Evolutionary conservation across 139 green algal species (phyloP), one percentile per base, ranked within the genome.

Genomic region (Klebsormidium nitens): DNA sequence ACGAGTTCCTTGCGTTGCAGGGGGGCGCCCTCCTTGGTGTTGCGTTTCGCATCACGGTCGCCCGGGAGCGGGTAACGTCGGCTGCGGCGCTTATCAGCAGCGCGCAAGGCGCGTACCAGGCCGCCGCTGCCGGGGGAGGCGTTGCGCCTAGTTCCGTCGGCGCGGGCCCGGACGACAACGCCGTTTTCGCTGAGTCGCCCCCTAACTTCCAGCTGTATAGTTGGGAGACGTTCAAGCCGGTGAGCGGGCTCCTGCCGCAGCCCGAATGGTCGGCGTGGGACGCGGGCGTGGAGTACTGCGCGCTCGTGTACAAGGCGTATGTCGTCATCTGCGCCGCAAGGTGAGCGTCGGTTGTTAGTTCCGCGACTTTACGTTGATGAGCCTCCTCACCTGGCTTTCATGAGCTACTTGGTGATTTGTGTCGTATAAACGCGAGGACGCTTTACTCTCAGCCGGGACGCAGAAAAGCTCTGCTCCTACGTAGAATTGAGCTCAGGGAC

Each of bases 201-300:
- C 14, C 14, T 64, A 64, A 64, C 19, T 64, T 64, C 56, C 62
- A 26, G 29, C 62, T 69, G 28, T 64, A 2, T 38, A 73, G 60
- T 28, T 76, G 69, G 69, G 69, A 76, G 8, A 76, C 40, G 1
- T 72, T 73, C 56, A 73, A 77, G 40, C 49, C 52, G 1, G 70
- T 74, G 19, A 50, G 62, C 31, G 31, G 60, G 11, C 29, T 71
- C 17, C 34, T 77, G 1, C 59, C 59, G n/a, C 29, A 77, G 64
- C 70, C 70, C 23, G 28, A 77, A 32, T 77, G 62, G 49, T 50
- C 34, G 14, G 70, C 70, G 5, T 77, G 70, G 62, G 70, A 77
- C 28, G 61, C 46, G 29, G 44, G 37, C 0, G 70, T 77, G 5
- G 70, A 77, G 61, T 59, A 77, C 56, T 77, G 70, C 37, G 70